Conservation (phyloP, 805 yeast species). For the Wickerhamomyces tratensis region DNA sequence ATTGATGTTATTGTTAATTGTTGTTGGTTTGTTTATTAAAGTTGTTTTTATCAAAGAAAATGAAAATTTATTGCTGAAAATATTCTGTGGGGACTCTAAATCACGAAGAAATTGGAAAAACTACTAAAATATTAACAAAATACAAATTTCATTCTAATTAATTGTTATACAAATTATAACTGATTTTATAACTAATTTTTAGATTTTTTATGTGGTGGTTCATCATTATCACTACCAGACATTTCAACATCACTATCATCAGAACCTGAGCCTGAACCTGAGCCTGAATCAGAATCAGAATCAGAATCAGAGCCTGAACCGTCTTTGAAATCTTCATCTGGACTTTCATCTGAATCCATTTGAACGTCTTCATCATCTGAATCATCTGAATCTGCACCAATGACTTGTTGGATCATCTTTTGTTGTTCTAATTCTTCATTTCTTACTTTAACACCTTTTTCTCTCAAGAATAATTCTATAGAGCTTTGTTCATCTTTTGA, state of each 20-base stretch:
- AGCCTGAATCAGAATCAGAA: conserved; percentile 54
- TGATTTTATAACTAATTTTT: conserved; percentile 9
- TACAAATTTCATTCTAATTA: neutral
- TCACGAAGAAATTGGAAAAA: too few species aligned
- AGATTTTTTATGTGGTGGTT: conserved; percentile 29
- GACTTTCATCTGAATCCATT: conserved; percentile 66
- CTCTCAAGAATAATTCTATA: conserved; percentile 65
- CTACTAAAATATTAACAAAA: too few species aligned
- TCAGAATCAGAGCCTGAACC: conserved; percentile 24
- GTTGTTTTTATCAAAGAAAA: too few species aligned
- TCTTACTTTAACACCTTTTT: conserved; percentile 71
- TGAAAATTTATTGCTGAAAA: too few species aligned
- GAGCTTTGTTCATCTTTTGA: conserved; percentile 81
- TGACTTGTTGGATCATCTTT: conserved; percentile 66
- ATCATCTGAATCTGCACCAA: conserved; percentile 47
- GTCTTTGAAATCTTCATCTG: conserved; percentile 75
- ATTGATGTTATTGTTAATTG: neutral
- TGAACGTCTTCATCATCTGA: conserved; percentile 38
- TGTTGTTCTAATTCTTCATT: conserved; percentile 89
- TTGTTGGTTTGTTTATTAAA: neutral
- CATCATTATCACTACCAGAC: conserved; percentile 19
- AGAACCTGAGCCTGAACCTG: conserved; percentile 60
- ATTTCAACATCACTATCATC: conserved; percentile 3
- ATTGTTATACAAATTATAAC: neutral
- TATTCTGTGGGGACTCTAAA: too few species aligned